A percentile compares a stretch with the other conserved stretches of the same genome.
Conservation (phyloP, 345 rosid species). For the Dovyalis caffra region DNA sequence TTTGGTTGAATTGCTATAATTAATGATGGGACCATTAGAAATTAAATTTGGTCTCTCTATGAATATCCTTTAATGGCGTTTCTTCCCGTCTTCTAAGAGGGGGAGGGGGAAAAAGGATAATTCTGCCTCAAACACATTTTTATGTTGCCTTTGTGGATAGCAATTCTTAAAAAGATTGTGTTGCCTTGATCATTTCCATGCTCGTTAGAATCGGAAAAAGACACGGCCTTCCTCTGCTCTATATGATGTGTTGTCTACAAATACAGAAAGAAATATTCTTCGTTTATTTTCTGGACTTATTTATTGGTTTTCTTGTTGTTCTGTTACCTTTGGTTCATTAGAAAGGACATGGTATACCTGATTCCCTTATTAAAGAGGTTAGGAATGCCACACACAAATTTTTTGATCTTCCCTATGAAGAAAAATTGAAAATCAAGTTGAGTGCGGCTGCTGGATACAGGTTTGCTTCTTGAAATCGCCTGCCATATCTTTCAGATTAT, state of each 20-base stretch:
- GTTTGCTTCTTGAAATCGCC: conserved; percentile 28
- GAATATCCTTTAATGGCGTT: no score
- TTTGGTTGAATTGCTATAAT: neutral
- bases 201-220: no score
- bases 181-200: no score
- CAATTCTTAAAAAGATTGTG: no score
- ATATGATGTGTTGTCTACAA: no score
- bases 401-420: conserved; percentile 60
- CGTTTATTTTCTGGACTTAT: neutral
- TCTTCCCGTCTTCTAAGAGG: no score
- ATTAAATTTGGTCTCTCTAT: no score
- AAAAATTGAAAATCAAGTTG: conserved; percentile 69
- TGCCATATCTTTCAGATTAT: neutral
- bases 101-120: no score
- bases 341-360: conserved; percentile 82
- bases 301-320: neutral
- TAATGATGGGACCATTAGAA: neutral
- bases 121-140: no score
- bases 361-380: conserved; percentile 51
- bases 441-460: conserved; percentile 75
- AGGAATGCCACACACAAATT: conserved; percentile 44
- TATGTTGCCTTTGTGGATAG: no score
- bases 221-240: neutral
- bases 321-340: conserved; percentile 31
- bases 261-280: neutral